phyloP scores from a whole-genome alignment of 78 protist species.

The Blattamonas nauphoetae region DNA sequence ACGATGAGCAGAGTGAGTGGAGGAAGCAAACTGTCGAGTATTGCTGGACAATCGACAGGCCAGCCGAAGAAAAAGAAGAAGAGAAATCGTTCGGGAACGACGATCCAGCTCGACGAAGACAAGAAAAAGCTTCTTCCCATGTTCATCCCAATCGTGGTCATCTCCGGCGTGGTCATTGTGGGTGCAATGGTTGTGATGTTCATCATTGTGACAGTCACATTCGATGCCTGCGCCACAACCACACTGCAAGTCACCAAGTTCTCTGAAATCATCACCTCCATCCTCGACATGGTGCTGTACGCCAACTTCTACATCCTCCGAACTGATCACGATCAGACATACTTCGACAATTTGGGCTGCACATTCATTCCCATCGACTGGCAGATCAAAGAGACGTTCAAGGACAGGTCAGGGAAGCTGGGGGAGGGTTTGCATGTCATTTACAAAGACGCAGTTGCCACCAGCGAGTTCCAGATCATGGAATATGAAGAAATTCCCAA shows the following conservation, averaged over 20 bases:
- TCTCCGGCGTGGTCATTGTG: not conserved
- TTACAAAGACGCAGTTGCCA: not conserved
- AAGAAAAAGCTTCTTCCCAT: not conserved
- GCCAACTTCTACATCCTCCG: not conserved
- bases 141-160: not conserved
- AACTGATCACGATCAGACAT: too few relatives aligned
- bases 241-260: too few relatives aligned
- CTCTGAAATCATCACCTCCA: not conserved
- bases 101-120: not conserved
- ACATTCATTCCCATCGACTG: not conserved
- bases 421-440: not conserved
- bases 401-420: not conserved
- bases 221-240: not conserved
- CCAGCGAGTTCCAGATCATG: not conserved
- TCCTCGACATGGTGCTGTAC: not conserved
- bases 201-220: not conserved
- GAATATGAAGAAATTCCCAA: not conserved
- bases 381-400: not conserved
- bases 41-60: not conserved
- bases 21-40: not conserved
- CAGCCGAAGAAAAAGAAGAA: not conserved
- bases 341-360: too few relatives aligned
- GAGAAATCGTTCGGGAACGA: not conserved
- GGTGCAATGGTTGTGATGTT: not conserved
- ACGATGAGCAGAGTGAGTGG: not conserved